phyloP scores from a whole-genome alignment of 306 rosid species.

The Inga oerstediana region DNA sequence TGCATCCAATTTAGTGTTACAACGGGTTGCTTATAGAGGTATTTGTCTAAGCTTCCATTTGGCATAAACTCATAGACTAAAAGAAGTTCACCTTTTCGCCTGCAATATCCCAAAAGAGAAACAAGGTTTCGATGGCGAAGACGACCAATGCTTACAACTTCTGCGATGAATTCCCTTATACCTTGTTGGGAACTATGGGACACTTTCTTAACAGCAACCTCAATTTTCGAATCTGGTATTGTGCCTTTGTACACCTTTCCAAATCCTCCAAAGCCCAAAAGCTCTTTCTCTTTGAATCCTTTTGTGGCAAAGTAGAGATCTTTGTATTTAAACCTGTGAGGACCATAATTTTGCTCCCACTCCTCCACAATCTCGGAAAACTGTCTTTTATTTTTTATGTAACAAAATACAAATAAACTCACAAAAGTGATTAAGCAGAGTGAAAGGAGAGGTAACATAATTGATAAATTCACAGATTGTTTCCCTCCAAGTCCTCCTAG shows the following conservation, averaged over 20 bases:
- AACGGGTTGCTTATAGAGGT: no score
- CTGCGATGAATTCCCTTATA: no score
- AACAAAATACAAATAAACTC: constrained; percentile 21
- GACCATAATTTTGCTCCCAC: constrained; percentile 70
- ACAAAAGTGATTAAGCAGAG: constrained; percentile 21
- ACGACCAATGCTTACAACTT: no score
- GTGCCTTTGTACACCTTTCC: constrained; percentile 51
- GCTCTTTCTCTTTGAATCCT: constrained; percentile 52
- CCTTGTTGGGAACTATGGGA: no score
- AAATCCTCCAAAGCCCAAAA: constrained; percentile 60
- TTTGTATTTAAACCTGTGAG: constrained; percentile 60
- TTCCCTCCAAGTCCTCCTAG: constrained; percentile 33
- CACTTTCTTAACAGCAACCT: no score
- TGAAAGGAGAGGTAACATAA: constrained; percentile 34
- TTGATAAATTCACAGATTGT: constrained; percentile 2
- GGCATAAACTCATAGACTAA: no score
- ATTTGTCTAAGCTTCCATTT: no score
- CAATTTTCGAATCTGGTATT: no score
- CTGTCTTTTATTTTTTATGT: constrained; percentile 31
- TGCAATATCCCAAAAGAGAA: no score
- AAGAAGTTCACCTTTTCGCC: no score
- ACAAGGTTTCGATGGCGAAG: no score
- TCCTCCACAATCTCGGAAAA: constrained; percentile 54
- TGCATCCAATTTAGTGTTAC: no score
- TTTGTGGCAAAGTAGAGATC: constrained; percentile 60